phyloP scores from a whole-genome alignment of 1,284 basidiomycete species.

The Ustilago xerochloae region DNA sequence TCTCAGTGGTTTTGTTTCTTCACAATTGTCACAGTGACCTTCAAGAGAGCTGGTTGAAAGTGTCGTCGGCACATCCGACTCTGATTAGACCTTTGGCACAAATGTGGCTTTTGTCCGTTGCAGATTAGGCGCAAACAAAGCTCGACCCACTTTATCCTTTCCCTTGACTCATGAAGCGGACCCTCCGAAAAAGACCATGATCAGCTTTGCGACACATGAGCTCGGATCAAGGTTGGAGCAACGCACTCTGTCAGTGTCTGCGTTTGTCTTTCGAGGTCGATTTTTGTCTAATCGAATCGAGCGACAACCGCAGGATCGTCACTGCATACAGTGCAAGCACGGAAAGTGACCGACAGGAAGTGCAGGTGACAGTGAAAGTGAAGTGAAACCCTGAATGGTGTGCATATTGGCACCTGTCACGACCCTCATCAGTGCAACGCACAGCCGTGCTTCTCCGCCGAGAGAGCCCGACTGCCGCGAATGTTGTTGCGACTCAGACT shows the following conservation, averaged over 20 bases:
- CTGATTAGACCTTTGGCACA: conserved; percentile 2
- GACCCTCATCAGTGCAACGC: no score
- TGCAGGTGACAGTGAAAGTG: neutral
- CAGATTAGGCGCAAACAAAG: conserved; percentile 12
- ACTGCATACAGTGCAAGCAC: conserved; percentile 3
- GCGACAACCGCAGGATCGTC: conserved; percentile 13
- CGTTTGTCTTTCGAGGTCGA: conserved; percentile 7
- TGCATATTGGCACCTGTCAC: neutral
- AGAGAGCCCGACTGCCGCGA: no score
- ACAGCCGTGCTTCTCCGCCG: no score
- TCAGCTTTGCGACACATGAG: conserved; percentile 29
- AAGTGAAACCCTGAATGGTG: neutral
- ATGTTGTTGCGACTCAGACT: no score
- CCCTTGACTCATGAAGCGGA: neutral
- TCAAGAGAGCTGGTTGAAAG: neutral
- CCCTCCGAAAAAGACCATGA: neutral
- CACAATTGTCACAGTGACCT: no score
- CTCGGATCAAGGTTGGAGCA: neutral
- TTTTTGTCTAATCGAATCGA: neutral
- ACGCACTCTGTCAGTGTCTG: neutral
- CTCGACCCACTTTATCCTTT: neutral
- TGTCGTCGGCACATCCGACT: conserved; percentile 1
- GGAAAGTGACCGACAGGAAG: neutral
- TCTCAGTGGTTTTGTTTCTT: no score
- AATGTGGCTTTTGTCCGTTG: neutral